These are phyloP conservation scores for Beauveria asiatica DNA, from an alignment of 2,329 filamentous ascomycete species.

Conservation along the genomic window DNA sequence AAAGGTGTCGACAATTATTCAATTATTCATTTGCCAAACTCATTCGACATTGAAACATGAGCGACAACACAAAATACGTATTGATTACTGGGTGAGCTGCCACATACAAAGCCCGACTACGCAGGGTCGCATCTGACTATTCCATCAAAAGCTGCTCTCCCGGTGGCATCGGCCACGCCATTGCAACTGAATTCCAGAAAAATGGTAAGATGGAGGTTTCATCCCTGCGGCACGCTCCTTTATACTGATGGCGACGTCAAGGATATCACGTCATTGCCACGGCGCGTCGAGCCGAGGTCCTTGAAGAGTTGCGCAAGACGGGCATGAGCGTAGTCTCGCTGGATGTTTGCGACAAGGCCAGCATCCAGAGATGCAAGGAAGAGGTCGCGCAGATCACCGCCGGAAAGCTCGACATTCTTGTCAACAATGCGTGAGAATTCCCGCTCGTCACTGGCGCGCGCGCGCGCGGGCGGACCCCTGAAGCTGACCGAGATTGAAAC, in stretches of 20 bases:
- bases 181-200: slow-evolving; percentile 31
- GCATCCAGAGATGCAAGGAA: slow-evolving; percentile 39
- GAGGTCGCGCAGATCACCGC: slow-evolving; percentile 39
- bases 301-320: slow-evolving; percentile 34
- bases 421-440: slow-evolving; percentile 46
- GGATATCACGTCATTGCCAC: slow-evolving; percentile 49
- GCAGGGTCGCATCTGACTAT: not conserved
- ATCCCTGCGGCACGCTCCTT: slow-evolving; percentile 12
- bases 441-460: not conserved
- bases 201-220: not conserved
- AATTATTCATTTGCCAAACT: not conserved
- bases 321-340: slow-evolving; percentile 43
- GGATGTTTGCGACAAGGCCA: slow-evolving; percentile 44
- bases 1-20: not conserved
- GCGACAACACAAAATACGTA: slow-evolving; percentile 30
- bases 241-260: slow-evolving; percentile 18
- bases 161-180: slow-evolving; percentile 48
- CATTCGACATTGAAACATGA: not conserved
- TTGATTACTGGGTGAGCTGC: slow-evolving; percentile 40
- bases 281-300: slow-evolving; percentile 40
- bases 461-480: no score
- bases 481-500: not conserved
- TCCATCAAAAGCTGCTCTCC: slow-evolving; percentile 46
- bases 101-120: not conserved
- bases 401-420: slow-evolving; percentile 47